These are phyloP conservation scores for Ormosia semicastrata DNA, from an alignment of 306 rosid genomes.

Conservation along the genomic window DNA sequence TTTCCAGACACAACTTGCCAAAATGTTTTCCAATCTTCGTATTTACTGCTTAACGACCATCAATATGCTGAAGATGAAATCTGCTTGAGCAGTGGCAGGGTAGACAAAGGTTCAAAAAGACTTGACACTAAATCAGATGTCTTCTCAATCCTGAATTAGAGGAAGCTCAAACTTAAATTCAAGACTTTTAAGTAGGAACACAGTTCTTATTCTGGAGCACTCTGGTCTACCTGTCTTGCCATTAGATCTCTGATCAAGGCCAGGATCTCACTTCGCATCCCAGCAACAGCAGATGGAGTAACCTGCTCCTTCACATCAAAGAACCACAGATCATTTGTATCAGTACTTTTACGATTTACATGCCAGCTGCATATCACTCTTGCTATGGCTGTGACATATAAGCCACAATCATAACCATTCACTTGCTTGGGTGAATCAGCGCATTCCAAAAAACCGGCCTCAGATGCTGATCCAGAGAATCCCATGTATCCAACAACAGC, in stretches of 20 bases:
- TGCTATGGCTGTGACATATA: constrained; percentile 74
- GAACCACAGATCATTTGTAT: constrained; percentile 53
- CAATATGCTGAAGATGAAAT: neutral
- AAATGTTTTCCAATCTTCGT: neutral
- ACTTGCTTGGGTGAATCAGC: constrained; percentile 61
- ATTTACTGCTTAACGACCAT: neutral
- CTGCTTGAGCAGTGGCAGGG: neutral
- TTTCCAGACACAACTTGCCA: neutral
- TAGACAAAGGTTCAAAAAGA: neutral
- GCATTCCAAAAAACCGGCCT: constrained; percentile 50
- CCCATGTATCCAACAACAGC: constrained; percentile 52
- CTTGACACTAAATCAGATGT: neutral
- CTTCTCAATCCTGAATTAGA: neutral
- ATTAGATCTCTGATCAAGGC: constrained; percentile 62
- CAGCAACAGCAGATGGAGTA: constrained; percentile 52
- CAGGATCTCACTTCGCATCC: constrained; percentile 63
- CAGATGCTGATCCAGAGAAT: constrained; percentile 26
- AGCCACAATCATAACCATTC: constrained; percentile 87
- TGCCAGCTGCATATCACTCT: constrained; percentile 66
- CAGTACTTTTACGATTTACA: constrained; percentile 28
- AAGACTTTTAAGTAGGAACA: neutral
- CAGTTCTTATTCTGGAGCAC: neutral
- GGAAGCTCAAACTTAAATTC: constrained; percentile 5
- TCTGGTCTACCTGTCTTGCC: constrained; percentile 36
- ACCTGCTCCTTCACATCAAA: constrained; percentile 57